Evolutionary conservation across 116 monocot genomes (phyloP).

Genomic region (Cymodocea nodosa): DNA sequence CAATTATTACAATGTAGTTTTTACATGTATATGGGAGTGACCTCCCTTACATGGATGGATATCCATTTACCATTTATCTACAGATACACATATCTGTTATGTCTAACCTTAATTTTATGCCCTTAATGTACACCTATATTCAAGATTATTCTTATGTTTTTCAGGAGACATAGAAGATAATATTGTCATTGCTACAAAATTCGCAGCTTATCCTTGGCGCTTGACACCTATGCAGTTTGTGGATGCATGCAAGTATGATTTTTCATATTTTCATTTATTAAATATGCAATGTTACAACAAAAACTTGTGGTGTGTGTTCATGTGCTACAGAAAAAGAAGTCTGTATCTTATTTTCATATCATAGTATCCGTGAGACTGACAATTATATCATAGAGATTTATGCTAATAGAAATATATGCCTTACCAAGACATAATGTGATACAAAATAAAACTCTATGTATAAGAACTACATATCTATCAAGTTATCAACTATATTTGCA

Average conservation of each 20-base stretch:
- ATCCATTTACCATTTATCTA: no score
- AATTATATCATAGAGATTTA: background rate
- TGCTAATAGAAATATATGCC: no score
- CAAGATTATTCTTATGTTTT: slow-evolving; percentile 1
- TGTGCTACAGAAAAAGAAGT: background rate
- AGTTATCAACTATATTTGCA: no score
- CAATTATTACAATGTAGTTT: no score
- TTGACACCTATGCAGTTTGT: slow-evolving; percentile 88
- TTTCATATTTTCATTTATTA: slow-evolving; percentile 11
- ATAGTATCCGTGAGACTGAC: background rate
- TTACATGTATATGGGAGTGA: no score
- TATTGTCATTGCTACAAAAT: slow-evolving; percentile 90
- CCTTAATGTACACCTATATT: background rate
- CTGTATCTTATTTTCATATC: background rate
- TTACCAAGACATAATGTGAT: no score
- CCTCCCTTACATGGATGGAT: no score
- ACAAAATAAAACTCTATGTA: no score
- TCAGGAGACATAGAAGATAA: slow-evolving; percentile 49
- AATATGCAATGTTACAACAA: background rate
- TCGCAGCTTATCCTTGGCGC: slow-evolving; percentile 99
- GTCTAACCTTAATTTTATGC: background rate
- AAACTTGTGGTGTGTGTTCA: background rate
- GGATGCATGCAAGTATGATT: slow-evolving; percentile 83
- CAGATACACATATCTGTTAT: no score
- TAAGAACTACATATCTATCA: no score